These are phyloP conservation scores for Colletotrichum filicis DNA, from an alignment of 2,329 filamentous ascomycete genomes.

Conservation along the genomic window DNA sequence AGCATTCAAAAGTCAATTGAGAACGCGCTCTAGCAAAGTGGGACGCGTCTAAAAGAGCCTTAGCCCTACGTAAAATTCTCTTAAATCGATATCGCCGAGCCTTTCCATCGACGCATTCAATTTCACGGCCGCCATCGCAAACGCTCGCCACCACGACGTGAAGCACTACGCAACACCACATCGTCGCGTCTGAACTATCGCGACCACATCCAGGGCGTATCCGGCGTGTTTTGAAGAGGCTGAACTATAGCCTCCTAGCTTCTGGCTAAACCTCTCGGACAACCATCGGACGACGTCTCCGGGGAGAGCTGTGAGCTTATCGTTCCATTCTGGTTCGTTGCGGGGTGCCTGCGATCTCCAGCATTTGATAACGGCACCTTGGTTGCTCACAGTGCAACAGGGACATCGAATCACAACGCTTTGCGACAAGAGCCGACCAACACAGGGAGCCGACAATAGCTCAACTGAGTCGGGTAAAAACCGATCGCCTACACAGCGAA, in stretches of 20 bases:
- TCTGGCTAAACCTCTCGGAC: not conserved
- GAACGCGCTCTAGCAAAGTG: slow-evolving; percentile 11
- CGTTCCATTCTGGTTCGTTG: slow-evolving; percentile 11
- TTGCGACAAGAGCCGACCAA: not conserved
- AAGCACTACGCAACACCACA: too few species aligned
- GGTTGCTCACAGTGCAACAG: slow-evolving; percentile 18
- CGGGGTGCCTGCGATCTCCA: not conserved
- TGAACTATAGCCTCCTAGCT: not conserved
- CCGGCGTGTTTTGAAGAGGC: not conserved
- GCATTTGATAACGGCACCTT: slow-evolving; percentile 10
- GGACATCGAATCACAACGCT: slow-evolving; percentile 2
- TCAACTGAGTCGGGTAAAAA: not conserved
- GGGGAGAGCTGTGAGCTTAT: slow-evolving; percentile 28
- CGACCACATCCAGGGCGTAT: not conserved
- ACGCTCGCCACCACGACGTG: not conserved
- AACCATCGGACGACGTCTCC: slow-evolving; percentile 11
- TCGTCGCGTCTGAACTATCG: too few species aligned
- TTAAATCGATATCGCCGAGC: slow-evolving; percentile 11
- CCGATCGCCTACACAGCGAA: not conserved
- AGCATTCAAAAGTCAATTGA: not conserved
- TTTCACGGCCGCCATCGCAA: not conserved
- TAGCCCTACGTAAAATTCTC: slow-evolving; percentile 9
- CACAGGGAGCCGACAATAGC: not conserved
- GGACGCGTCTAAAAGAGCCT: slow-evolving; percentile 17
- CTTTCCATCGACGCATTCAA: not conserved